A percentile compares a stretch with the other conserved stretches of the same genome.
Conservation (phyloP, 2,329 filamentous ascomycete genomes). For the Cladosporium velox region DNA sequence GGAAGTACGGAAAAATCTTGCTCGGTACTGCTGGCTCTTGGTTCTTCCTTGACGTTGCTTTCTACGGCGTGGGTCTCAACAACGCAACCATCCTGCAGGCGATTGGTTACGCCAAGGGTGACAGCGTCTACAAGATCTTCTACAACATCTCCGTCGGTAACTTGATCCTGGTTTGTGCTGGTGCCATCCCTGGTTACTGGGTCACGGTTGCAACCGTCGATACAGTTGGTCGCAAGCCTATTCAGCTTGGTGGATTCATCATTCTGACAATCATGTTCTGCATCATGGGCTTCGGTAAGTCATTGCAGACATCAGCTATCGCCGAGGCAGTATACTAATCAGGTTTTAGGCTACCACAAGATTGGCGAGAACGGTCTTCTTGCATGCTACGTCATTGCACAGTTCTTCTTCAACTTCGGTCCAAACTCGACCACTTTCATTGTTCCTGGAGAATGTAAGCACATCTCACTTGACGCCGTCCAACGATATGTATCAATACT, state of each 20-base stretch:
- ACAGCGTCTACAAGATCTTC: constrained; percentile 68
- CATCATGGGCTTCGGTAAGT: constrained; percentile 48
- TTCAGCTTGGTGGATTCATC: constrained; percentile 62
- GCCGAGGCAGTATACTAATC: not conserved
- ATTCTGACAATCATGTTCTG: constrained; percentile 53
- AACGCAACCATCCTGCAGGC: constrained; percentile 70
- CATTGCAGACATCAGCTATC: no score
- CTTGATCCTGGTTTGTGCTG: constrained; percentile 75
- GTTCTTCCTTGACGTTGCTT: constrained; percentile 73
- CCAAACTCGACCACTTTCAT: constrained; percentile 56
- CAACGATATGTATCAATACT: not conserved
- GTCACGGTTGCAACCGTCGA: constrained; percentile 74
- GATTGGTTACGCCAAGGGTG: constrained; percentile 71
- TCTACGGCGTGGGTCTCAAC: constrained; percentile 66
- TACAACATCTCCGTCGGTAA: constrained; percentile 78
- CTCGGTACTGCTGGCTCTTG: constrained; percentile 81
- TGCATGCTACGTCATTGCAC: constrained; percentile 49
- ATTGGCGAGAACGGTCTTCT: constrained; percentile 47
- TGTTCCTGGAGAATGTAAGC: constrained; percentile 47
- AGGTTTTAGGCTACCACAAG: constrained; percentile 39
- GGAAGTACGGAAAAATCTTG: constrained; percentile 71
- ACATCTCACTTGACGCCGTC: not conserved
- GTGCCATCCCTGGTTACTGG: constrained; percentile 82
- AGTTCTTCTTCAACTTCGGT: constrained; percentile 58
- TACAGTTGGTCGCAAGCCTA: constrained; percentile 73